A percentile compares a stretch with the other conserved stretches of the same genome.
Conservation (phyloP, 2,329 filamentous ascomycete genomes). For the Exophiala viscosa region DNA sequence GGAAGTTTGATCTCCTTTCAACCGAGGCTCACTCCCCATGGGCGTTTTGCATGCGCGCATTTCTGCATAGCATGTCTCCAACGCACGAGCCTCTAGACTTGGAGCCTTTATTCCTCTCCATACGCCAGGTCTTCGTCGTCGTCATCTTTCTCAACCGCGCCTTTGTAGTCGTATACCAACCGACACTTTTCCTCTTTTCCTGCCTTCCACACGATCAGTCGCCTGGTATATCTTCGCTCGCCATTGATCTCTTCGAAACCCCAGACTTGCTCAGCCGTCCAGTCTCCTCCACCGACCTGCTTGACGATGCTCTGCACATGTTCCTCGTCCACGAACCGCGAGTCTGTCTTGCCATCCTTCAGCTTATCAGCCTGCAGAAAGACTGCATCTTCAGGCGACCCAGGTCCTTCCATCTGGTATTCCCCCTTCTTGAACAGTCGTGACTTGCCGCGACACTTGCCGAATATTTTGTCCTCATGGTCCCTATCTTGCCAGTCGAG, state of each 20-base stretch:
- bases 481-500: conserved; percentile 59
- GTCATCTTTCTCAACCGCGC: conserved; percentile 19
- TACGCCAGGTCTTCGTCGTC: conserved; percentile 23
- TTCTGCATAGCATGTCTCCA: background rate
- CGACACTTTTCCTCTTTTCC: conserved; percentile 36
- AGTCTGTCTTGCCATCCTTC: conserved; percentile 54
- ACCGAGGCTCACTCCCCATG: no score
- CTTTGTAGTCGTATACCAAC: conserved; percentile 40
- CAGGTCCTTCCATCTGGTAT: conserved; percentile 42
- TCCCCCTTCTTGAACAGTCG: conserved; percentile 29
- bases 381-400: conserved; percentile 37
- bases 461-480: conserved; percentile 78
- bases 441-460: conserved; percentile 61
- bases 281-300: conserved; percentile 43
- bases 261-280: conserved; percentile 53
- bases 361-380: conserved; percentile 42
- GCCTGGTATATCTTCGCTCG: conserved; percentile 41
- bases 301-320: conserved; percentile 51
- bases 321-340: conserved; percentile 58
- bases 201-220: conserved; percentile 40
- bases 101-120: conserved; percentile 17
- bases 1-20: no score
- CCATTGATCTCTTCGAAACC: conserved; percentile 44
- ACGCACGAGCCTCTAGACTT: no score
- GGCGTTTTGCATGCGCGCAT: background rate